A percentile compares a stretch with the other conserved stretches of the same genome.
Conservation (phyloP, 2,329 filamentous ascomycete genomes). For the Peltaster fructicola region DNA sequence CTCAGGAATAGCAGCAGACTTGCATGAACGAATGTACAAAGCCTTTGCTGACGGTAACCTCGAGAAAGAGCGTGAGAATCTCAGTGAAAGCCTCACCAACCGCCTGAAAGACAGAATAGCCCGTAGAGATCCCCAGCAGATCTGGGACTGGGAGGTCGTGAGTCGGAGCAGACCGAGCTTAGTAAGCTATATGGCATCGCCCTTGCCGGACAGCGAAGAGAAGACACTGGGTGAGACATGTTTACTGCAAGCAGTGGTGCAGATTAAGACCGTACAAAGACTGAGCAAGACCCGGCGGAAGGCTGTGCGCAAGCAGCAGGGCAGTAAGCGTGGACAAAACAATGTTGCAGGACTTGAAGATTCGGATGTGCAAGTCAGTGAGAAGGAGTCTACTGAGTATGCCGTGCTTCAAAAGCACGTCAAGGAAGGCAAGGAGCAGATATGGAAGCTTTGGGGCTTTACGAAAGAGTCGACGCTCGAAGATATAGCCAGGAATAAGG, state of each 20-base stretch:
- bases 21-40: conserved; percentile 31
- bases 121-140: conserved; percentile 19
- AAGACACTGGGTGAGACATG: conserved; percentile 6
- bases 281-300: conserved; percentile 11
- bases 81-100: conserved; percentile 9
- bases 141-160: conserved; percentile 15
- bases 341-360: conserved; percentile 14
- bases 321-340: conserved; percentile 3
- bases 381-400: conserved; percentile 30
- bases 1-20: conserved; percentile 19
- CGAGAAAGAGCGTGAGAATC: conserved; percentile 6
- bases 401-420: conserved; percentile 32
- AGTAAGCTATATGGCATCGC: conserved; percentile 10
- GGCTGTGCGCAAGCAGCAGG: conserved; percentile 1
- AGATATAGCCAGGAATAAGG: too few relatives aligned
- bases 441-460: conserved; percentile 35
- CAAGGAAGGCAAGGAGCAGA: conserved; percentile 22
- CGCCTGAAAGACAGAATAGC: conserved; percentile 18
- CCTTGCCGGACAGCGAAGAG: conserved; percentile 5
- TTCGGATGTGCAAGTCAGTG: conserved; percentile 13
- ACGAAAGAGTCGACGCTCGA: conserved; percentile 24
- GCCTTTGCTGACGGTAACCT: conserved; percentile 27
- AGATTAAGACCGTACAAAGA: conserved; percentile 13
- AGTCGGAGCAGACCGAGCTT: conserved; percentile 12
- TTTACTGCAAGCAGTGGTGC: conserved; percentile 15